Evolutionary conservation across 352 stramenopile genomes (phyloP).

Genomic region (Phytophthora melonis): DNA sequence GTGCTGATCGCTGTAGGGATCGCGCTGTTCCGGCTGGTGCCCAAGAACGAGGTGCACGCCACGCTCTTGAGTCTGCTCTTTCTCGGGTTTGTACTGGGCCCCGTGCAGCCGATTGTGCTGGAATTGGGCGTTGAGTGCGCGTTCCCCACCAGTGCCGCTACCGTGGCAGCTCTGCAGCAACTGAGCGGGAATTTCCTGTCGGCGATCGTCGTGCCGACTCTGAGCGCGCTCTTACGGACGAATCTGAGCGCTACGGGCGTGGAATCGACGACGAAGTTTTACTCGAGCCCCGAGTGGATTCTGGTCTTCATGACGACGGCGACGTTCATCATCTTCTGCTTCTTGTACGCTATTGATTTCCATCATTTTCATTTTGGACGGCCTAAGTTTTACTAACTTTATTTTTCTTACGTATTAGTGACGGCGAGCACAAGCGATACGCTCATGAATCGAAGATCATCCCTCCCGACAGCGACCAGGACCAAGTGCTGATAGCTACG

Average conservation of each 20-base stretch:
- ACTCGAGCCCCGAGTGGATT: constrained; percentile 60
- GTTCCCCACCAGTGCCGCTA: constrained; percentile 75
- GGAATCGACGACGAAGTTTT: constrained; percentile 42
- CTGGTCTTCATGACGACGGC: constrained; percentile 48
- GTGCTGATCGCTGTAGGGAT: constrained; percentile 49
- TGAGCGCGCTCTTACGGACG: constrained; percentile 55
- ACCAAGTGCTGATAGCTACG: not conserved
- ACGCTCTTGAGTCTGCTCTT: constrained; percentile 49
- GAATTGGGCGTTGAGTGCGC: constrained; percentile 76
- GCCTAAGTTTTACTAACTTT: constrained; percentile 2
- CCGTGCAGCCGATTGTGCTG: constrained; percentile 68
- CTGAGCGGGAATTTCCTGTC: constrained; percentile 80
- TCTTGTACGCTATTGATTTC: constrained; percentile 42
- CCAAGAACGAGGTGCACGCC: constrained; percentile 30
- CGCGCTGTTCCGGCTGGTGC: constrained; percentile 50
- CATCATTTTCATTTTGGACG: not conserved
- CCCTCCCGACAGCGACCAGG: not conserved
- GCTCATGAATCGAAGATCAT: constrained; percentile 45
- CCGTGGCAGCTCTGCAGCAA: constrained; percentile 73
- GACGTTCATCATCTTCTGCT: constrained; percentile 58
- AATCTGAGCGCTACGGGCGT: constrained; percentile 44
- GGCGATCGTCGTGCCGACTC: constrained; percentile 54
- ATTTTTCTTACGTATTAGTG: constrained; percentile 25
- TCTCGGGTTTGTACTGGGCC: constrained; percentile 64
- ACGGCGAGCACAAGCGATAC: constrained; percentile 68